Base-by-base conservation (phyloP, 2,329 filamentous ascomycete species). In the Fusarium miscanthi region DNA sequence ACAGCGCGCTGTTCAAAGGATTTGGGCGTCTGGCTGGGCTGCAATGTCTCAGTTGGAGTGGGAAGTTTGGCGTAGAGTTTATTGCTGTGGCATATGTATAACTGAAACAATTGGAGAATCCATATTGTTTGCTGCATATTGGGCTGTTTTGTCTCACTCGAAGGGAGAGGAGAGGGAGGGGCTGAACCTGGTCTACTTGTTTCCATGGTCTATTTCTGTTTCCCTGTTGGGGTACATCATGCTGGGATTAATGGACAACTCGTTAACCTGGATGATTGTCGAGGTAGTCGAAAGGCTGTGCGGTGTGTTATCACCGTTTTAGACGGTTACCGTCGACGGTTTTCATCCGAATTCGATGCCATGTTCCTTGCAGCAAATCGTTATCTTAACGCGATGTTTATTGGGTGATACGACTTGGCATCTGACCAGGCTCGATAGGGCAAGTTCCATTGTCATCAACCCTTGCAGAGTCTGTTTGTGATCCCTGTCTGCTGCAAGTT, bases 341-440 rank as follows among this genome's bases (percentile, higher is more conserved):
- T 69, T 66, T 25, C 16, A 40, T 58, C 27, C 31, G 41, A 43
- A 49, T 21, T n/a, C 14, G 31, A n/a, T 30, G 30, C 13, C 52
- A 43, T 65, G 37, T 70, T 66, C 69, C 69, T 59, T 72, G 69
- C 65, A 73, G 65, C 14, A 63, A 37, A 73, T 60, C 38, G 37
- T 53, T 51, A 25, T 17, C 38, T 59, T 48, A 35, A 41, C 53
- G 37, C 11, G 16, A 11, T 3, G 30, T 21, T 46, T 6, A 72
- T 72, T 72, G 69, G 64, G 33, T 38, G 41, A 65, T 46, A 16
- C 11, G 19, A 38, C 48, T 51, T 59, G 60, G 51, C 66, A 58
- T 45, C 30, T 53, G 53, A 23, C 64, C 41, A 62, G 52, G 59
- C 65, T 62, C 27, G 37, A 68, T 41, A 35, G n/a, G 64, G 64